Conservation (phyloP, 164 flowering plant species). For the Umbilicus rupestris region DNA sequence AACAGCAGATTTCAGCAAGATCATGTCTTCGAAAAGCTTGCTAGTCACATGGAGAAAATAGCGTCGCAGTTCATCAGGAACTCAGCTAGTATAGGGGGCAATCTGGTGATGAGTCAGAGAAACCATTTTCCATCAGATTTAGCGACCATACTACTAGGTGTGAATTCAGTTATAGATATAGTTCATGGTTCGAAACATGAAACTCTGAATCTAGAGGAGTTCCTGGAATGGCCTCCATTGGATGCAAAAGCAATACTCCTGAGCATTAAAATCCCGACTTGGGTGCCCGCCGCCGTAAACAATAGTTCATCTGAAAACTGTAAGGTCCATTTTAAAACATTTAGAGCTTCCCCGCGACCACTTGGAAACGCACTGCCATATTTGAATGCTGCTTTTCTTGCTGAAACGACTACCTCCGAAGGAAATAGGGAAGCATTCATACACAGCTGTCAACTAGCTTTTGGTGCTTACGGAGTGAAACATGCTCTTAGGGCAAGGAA, state of each 20-base stretch:
- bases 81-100: conserved; percentile 84
- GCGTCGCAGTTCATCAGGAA: conserved; percentile 68
- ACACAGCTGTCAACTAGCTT: conserved; percentile 46
- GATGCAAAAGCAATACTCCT: conserved; percentile 44
- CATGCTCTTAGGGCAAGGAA: conserved; percentile 64
- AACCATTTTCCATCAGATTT: conserved; percentile 76
- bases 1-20: conserved; percentile 11
- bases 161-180: conserved; percentile 39
- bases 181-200: conserved; percentile 22
- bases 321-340: conserved; percentile 57
- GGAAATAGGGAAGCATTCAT: conserved; percentile 22
- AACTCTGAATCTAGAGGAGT: conserved; percentile 56
- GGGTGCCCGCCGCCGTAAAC: conserved; percentile 17
- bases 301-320: conserved; percentile 13
- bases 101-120: conserved; percentile 81
- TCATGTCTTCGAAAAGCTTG: conserved; percentile 37
- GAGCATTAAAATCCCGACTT: conserved; percentile 46
- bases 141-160: conserved; percentile 71
- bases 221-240: conserved; percentile 45
- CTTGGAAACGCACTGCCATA: conserved; percentile 80
- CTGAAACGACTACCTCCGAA: conserved; percentile 31
- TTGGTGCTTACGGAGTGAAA: conserved; percentile 75
- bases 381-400: conserved; percentile 77
- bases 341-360: conserved; percentile 81
- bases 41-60: conserved; percentile 75